These are phyloP conservation scores for Penicillium antarcticum DNA, from an alignment of 495 filamentous ascomycete genomes.

Conservation along the genomic window DNA sequence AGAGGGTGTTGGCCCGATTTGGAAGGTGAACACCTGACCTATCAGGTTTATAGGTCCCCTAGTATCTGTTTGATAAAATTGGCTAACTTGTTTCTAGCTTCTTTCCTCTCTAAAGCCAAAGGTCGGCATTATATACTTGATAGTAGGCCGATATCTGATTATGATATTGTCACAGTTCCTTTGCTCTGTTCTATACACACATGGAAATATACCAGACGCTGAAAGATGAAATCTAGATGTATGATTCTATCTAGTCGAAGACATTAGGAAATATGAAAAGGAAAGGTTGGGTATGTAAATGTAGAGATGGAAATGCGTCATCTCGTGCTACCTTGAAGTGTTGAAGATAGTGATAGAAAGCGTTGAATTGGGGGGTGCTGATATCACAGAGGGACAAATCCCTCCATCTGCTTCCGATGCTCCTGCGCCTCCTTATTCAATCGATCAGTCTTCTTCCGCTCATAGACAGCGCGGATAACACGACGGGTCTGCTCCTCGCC, in stretches of 20 bases:
- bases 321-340: too few species aligned
- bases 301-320: background rate
- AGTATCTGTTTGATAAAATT: too few species aligned
- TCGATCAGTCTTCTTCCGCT: conserved; percentile 75
- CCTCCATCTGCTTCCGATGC: conserved; percentile 37
- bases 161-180: background rate
- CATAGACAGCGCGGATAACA: conserved; percentile 86
- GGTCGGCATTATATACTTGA: background rate
- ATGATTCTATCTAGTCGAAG: background rate
- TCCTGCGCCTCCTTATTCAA: conserved; percentile 55
- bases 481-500: conserved; percentile 71
- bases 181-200: background rate
- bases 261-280: background rate
- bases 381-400: conserved; percentile 37
- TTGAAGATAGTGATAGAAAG: too few species aligned
- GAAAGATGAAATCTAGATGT: background rate
- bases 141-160: too few species aligned
- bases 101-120: too few species aligned
- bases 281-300: background rate
- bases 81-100: too few species aligned
- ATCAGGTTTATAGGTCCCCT: too few species aligned
- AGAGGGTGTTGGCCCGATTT: too few species aligned
- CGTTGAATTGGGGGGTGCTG: too few species aligned
- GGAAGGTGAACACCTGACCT: too few species aligned
- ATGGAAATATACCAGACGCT: background rate